Percentiles rank a stretch among this genome's conserved stretches.
These are phyloP conservation scores for Arthroderma sp. DNA, from an alignment of 2,329 filamentous ascomycete genomes.

Conservation along the genomic window DNA sequence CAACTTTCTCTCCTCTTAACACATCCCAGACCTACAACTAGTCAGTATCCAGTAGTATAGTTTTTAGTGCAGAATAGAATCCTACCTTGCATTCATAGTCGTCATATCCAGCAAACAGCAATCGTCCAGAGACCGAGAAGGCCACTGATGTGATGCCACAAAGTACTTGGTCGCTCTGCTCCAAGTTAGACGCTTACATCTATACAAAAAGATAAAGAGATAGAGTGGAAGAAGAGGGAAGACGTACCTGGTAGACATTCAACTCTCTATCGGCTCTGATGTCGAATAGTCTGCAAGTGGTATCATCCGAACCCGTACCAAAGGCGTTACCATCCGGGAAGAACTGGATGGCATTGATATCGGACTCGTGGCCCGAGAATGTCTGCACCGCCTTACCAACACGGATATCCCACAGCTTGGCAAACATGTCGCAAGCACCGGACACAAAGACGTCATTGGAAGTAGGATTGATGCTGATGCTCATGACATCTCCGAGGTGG, in stretches of 20 bases:
- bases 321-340: conserved; percentile 99
- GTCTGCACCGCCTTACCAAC: conserved; percentile 97
- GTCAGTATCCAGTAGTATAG: conserved; percentile 15
- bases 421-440: conserved; percentile 96
- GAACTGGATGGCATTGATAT: conserved; percentile 99
- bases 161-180: conserved; percentile 85
- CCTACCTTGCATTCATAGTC: conserved; percentile 99
- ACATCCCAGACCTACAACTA: conserved; percentile 84
- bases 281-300: conserved; percentile 92
- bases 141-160: conserved; percentile 98
- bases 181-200: conserved; percentile 3
- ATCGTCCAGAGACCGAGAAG: conserved; percentile 87
- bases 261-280: conserved; percentile 83
- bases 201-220: too few relatives aligned
- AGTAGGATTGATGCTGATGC: conserved; percentile 96
- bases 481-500: conserved; percentile 98
- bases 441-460: conserved; percentile 99
- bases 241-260: conserved; percentile 53
- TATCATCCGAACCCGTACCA: conserved; percentile 93
- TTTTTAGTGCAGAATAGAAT: conserved; percentile 18
- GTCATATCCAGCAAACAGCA: conserved; percentile 95
- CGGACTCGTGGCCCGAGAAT: conserved; percentile 94
- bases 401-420: conserved; percentile 97
- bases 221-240: background rate
- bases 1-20: conserved; percentile 90